Base-by-base conservation (phyloP, 129 eudicot genomes). In the Flaveria linearis region DNA sequence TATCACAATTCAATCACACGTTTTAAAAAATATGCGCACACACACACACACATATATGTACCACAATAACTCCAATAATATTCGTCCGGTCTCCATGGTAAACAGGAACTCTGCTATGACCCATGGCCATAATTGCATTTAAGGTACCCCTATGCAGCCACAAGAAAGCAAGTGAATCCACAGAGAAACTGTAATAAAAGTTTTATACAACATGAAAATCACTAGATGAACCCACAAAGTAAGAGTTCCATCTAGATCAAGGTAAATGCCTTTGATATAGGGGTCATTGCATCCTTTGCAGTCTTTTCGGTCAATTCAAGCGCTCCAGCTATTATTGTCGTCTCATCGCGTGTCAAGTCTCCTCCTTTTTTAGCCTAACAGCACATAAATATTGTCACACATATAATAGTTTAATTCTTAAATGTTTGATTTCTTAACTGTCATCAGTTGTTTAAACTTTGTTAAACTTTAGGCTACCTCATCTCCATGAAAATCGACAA, bases 221-320 rank as follows among this genome's bases (percentile, higher is more conserved):
- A 73, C 72, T 75, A 73, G 7, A 84, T 69, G 50, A 78, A 83
- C 96, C 81, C 88, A 95, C 97, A 91, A 87, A 80, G 89, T 87
- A 83, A 95, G 97, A 78, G 87, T 95, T 84, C 91, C 99, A 87
- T 91, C 97, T 70, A 95, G 89, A 82, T 95, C 99, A 88, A 95
- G 88, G 99, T 89, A 84, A 95, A 95, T 71, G 99, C 97, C 88
- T 95, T 91, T 46, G 94, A 79, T 74, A 95, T 95, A 28, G 94
- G 99, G 69, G 99, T 95, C 99, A 95, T 91, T 67, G 99, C 99
- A 82, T 95, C 99, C 69, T 89, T 91, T 72, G 96, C 97, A 6
- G 97, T 95, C 78, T 95, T 95, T 73, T 89, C 97, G 36, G 96
- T 95, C 83, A 95, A 56, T 72, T 91, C 95, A 26, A 95, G 95